phyloP scores from a whole-genome alignment of 75 land plant genomes.

The Pinus albicaulis region DNA sequence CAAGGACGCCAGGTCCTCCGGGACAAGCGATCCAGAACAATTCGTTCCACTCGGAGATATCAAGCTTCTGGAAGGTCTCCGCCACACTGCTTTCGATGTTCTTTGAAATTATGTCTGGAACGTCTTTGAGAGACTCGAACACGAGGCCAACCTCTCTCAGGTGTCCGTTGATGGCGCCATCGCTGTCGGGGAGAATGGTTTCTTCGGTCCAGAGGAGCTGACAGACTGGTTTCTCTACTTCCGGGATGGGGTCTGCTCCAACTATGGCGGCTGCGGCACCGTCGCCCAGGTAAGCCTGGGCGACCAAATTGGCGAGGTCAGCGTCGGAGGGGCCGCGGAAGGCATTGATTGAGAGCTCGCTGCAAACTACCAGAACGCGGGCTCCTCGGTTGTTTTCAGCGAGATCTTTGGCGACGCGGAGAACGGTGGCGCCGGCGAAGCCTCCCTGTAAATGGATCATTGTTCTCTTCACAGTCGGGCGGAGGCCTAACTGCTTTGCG shows the following conservation, averaged over 20 bases:
- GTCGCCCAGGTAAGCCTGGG: slow-evolving; percentile 13
- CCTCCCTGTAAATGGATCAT: slow-evolving; percentile 21
- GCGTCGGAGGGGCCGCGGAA: slow-evolving; percentile 15
- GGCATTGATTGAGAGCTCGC: slow-evolving; percentile 10
- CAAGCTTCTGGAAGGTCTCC: slow-evolving; percentile 7
- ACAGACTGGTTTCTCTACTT: slow-evolving; percentile 13
- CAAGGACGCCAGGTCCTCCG: slow-evolving; percentile 30
- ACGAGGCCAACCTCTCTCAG: slow-evolving; percentile 23
- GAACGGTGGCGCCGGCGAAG: slow-evolving; percentile 11
- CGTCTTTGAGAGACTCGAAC: slow-evolving; percentile 27
- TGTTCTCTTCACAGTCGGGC: slow-evolving; percentile 14
- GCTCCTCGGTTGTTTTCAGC: slow-evolving; percentile 27
- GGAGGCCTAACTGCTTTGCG: slow-evolving; percentile 16
- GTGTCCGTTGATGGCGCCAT: slow-evolving; percentile 25
- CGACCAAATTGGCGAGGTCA: slow-evolving; percentile 3
- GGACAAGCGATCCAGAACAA: slow-evolving; percentile 38
- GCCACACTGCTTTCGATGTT: slow-evolving; percentile 10
- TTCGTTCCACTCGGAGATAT: slow-evolving; percentile 15
- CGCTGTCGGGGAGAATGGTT: slow-evolving; percentile 19
- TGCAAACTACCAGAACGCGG: slow-evolving; percentile 19
- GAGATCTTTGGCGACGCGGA: slow-evolving; percentile 26
- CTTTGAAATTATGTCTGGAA: slow-evolving; percentile 22
- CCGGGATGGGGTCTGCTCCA: slow-evolving; percentile 9
- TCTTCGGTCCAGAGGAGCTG: slow-evolving; percentile 14
- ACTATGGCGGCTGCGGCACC: slow-evolving; percentile 24